Evolutionary conservation across 2,329 filamentous ascomycete genomes (phyloP).

Genomic region (Pseudocercospora fuligena): DNA sequence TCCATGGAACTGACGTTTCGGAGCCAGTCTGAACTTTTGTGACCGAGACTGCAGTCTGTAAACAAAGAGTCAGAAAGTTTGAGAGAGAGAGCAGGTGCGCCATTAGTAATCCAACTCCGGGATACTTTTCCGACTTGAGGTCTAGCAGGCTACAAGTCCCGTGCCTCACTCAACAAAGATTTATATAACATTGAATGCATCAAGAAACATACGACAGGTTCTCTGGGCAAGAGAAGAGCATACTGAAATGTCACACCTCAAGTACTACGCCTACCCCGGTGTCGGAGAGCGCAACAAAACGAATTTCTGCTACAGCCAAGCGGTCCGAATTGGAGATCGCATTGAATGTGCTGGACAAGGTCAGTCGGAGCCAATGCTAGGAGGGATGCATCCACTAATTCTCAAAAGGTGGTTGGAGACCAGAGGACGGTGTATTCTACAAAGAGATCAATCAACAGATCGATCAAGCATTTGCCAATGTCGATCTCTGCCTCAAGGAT

Average conservation of each 20-base stretch:
- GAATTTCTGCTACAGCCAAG: conserved; percentile 42
- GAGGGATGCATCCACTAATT: not conserved
- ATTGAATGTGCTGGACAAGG: conserved; percentile 47
- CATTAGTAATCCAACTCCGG: too few species aligned
- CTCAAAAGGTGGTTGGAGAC: conserved; percentile 43
- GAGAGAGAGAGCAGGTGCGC: too few species aligned
- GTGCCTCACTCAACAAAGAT: too few species aligned
- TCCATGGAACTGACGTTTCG: too few species aligned
- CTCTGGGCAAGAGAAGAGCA: too few species aligned
- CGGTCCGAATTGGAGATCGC: conserved; percentile 42
- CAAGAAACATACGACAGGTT: too few species aligned
- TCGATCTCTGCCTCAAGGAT: conserved; percentile 56
- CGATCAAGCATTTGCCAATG: conserved; percentile 59
- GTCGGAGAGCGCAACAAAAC: conserved; percentile 45
- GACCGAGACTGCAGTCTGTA: too few species aligned
- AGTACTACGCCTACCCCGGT: conserved; percentile 48
- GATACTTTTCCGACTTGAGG: too few species aligned
- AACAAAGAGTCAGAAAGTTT: too few species aligned
- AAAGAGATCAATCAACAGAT: conserved; percentile 40
- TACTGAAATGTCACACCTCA: conserved; percentile 43
- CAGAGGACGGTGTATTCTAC: conserved; percentile 28
- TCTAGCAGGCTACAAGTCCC: too few species aligned
- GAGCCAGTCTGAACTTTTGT: too few species aligned
- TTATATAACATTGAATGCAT: too few species aligned
- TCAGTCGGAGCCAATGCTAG: conserved; percentile 16